Conservation (phyloP, 345 rosid species). For the Psidium guajava region DNA sequence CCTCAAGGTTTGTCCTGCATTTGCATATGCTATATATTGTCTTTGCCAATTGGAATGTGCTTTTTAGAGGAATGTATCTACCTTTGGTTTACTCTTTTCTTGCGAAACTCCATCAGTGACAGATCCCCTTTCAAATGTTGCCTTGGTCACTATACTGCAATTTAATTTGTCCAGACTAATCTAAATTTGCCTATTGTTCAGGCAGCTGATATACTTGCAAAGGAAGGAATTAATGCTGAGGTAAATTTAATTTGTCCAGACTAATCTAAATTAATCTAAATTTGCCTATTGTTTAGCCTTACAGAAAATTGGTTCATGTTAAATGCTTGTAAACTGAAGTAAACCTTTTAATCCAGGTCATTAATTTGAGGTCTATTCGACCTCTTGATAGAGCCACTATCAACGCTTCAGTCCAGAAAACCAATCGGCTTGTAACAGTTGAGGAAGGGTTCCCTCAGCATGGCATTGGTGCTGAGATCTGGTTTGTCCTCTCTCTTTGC, state of each 20-base stretch:
- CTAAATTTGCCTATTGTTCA: slow-evolving; percentile 14
- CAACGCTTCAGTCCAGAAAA: slow-evolving; percentile 85
- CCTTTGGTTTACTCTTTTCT: background rate
- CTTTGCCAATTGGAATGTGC: background rate
- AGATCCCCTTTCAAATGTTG: background rate
- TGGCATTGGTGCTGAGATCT: slow-evolving; percentile 94
- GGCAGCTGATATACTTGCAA: slow-evolving; percentile 92
- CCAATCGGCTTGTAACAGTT: slow-evolving; percentile 88
- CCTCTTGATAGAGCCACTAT: slow-evolving; percentile 88
- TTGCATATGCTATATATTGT: background rate
- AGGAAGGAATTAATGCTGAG: slow-evolving; percentile 95
- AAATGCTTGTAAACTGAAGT: background rate
- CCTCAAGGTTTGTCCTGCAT: slow-evolving; percentile 51
- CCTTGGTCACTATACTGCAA: background rate
- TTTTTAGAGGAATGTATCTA: background rate
- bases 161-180: background rate
- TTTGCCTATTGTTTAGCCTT: too few species aligned
- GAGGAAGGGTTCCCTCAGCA: slow-evolving; percentile 99
- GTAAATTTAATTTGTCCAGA: slow-evolving; percentile 31
- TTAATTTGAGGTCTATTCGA: slow-evolving; percentile 86
- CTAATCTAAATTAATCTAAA: too few species aligned
- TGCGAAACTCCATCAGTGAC: background rate
- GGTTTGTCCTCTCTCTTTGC: slow-evolving; percentile 21
- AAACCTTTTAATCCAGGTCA: slow-evolving; percentile 38
- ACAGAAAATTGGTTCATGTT: background rate